Evolutionary conservation across 495 filamentous ascomycete genomes (phyloP).

Genomic region (Xylaria sp.): DNA sequence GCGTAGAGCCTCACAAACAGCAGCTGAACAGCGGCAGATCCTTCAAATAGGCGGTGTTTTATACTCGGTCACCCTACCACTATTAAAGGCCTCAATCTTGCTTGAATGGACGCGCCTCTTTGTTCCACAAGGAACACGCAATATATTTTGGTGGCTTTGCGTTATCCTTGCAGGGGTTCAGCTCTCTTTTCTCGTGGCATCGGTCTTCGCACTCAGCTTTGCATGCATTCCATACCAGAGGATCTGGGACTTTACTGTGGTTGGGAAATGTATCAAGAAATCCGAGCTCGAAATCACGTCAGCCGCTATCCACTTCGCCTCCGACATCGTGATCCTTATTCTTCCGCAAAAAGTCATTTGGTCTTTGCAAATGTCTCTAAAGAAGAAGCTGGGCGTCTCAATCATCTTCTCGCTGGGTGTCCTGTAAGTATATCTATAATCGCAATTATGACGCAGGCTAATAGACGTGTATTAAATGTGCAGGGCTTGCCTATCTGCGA

Average conservation of each 20-base stretch:
- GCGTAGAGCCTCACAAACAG: not conserved
- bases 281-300: constrained; percentile 24
- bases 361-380: constrained; percentile 31
- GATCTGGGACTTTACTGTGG: constrained; percentile 37
- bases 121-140: constrained; percentile 29
- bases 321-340: constrained; percentile 41
- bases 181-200: constrained; percentile 31
- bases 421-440: constrained; percentile 33
- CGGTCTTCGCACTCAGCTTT: constrained; percentile 39
- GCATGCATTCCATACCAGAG: constrained; percentile 47
- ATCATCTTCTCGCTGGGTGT: constrained; percentile 43
- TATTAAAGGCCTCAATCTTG: constrained; percentile 38
- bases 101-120: constrained; percentile 39
- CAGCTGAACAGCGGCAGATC: constrained; percentile 20
- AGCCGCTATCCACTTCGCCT: constrained; percentile 35
- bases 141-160: constrained; percentile 30
- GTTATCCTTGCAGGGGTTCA: constrained; percentile 28
- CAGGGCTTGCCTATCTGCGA: constrained; percentile 40
- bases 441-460: not conserved
- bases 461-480: not conserved
- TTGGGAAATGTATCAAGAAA: constrained; percentile 33
- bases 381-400: constrained; percentile 36
- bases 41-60: constrained; percentile 29
- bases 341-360: constrained; percentile 43
- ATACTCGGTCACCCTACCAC: constrained; percentile 29